Evolutionary conservation across 805 yeast genomes (phyloP), one percentile per base, ranked within the genome.

Genomic region (Dipodascus albidus): DNA sequence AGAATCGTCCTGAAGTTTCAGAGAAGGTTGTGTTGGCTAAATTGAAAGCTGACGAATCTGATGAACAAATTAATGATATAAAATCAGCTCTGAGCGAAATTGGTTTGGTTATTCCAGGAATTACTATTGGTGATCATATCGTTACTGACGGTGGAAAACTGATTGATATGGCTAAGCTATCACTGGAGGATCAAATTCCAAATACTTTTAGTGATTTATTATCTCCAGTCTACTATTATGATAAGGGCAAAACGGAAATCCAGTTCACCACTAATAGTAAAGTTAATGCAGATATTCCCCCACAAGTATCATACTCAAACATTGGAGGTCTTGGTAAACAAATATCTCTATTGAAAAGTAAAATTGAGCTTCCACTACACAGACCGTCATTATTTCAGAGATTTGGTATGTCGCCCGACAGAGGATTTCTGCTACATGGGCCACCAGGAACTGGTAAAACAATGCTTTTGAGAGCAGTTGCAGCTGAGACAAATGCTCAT

Each of bases 401-500:
- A 53, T 93, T 91, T 70, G 89, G 91, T n/a, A 83, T 89, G 19
- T 76, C 83, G 6, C 97, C 99, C 6, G 96, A 96, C 14, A 74
- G 96, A 54, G 99, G 99, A 35, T 81, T 91, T n/a, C 70, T 91
- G 15, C 69, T 91, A 11, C 96, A 91, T 69, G 99, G 99, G 0
- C 96, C 97, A 2, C 93, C 98, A 1, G 99, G 99, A 2, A 91
- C 97, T 0, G 99, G 99, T 51, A 91, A 91, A 66, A 86, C 97
- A 0, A 80, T 90, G 87, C 74, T 93, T 4, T 72, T 93, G 38
- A 77, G 86, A 53, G 84, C 96, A 23, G 81, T 91, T 8, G 95
- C 96, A 0, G 75, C 80, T 57, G 91, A 85, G 55, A 58, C 68
- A 1, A 77, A 83, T 56, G 95, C 95, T 0, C 99, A 91, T 67